Evolutionary conservation across 345 rosid genomes (phyloP).

Genomic region (Populus davidiana): DNA sequence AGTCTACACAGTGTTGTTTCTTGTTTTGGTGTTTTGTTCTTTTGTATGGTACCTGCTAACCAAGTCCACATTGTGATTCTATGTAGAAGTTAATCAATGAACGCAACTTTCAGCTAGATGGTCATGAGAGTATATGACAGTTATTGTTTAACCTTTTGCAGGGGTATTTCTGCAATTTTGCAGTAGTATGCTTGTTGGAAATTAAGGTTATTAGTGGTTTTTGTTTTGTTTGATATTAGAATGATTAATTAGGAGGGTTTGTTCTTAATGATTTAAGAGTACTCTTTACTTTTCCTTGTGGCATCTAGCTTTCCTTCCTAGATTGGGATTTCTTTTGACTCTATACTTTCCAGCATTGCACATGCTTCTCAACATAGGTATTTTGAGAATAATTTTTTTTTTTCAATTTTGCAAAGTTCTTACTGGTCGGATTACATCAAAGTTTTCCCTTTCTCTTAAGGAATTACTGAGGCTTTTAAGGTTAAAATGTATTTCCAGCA

Average conservation of each 20-base stretch:
- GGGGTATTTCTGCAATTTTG: background rate
- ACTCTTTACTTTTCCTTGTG: background rate
- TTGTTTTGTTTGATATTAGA: background rate
- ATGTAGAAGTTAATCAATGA: background rate
- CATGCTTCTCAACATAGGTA: background rate
- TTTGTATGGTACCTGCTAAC: background rate
- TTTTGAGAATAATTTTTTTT: background rate
- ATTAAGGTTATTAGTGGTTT: background rate
- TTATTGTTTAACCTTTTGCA: background rate
- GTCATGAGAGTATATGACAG: background rate
- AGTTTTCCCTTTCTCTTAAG: background rate
- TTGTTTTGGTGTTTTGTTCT: background rate
- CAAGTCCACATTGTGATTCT: background rate
- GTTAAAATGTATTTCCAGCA: background rate
- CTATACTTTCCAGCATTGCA: background rate
- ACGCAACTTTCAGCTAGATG: background rate
- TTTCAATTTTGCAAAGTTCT: background rate
- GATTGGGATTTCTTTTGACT: background rate
- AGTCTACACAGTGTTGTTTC: background rate
- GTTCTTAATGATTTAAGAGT: background rate
- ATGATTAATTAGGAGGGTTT: background rate
- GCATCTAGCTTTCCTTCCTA: background rate
- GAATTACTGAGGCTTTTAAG: background rate
- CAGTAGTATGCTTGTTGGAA: background rate
- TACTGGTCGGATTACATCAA: background rate